Conservation (phyloP, 495 filamentous ascomycete genomes). For the Penicillium tannophilum region DNA sequence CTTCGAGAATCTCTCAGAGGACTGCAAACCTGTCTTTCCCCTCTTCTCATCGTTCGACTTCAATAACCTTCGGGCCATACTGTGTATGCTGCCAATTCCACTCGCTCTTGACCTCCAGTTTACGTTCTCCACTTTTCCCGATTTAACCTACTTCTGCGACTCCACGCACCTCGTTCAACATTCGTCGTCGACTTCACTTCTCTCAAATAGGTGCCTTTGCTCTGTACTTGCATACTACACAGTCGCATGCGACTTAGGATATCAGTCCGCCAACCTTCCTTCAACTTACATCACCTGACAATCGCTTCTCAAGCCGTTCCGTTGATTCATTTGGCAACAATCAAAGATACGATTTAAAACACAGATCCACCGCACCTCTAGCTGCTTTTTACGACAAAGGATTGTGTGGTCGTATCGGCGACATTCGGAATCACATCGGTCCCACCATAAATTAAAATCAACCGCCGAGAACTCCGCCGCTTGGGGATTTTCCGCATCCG, state of each 20-base stretch:
- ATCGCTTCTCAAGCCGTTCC: not conserved
- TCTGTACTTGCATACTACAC: not conserved
- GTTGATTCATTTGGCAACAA: conserved; percentile 1
- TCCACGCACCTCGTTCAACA: conserved; percentile 17
- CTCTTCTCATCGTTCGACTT: conserved; percentile 14
- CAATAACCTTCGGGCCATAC: conserved; percentile 35
- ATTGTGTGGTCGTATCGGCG: conserved; percentile 1
- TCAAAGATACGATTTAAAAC: not conserved
- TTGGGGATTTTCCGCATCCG: conserved; percentile 44
- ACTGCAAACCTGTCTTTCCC: conserved; percentile 8
- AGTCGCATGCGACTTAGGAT: conserved; percentile 1
- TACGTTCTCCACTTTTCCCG: conserved; percentile 17
- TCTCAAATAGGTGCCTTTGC: not conserved
- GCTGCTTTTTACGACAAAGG: not conserved
- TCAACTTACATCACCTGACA: conserved; percentile 8
- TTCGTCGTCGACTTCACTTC: conserved; percentile 20
- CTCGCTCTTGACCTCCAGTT: conserved; percentile 29
- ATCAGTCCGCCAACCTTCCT: conserved; percentile 17
- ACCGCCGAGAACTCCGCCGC: conserved; percentile 12
- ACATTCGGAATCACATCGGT: conserved; percentile 8
- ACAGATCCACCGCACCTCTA: not conserved
- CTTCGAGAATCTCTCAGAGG: conserved; percentile 13
- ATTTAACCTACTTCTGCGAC: conserved; percentile 13
- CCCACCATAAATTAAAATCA: conserved; percentile 8
- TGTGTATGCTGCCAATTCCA: conserved; percentile 41